Evolutionary conservation across 768 basidiomycete species (phyloP).

Genomic region (Gymnopilus junonius): DNA sequence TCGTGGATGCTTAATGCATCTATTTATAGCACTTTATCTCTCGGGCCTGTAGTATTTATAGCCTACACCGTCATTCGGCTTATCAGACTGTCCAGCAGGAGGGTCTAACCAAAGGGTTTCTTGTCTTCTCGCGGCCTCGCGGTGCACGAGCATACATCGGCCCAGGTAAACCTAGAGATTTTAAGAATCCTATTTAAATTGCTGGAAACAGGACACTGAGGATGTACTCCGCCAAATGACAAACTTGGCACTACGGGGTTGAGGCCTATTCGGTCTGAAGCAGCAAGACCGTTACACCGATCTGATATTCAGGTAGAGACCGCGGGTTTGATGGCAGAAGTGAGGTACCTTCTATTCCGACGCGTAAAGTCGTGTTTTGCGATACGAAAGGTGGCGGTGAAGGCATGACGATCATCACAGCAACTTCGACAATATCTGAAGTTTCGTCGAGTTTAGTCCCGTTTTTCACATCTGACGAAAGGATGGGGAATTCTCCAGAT

Average conservation of each 20-base stretch:
- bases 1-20: background rate
- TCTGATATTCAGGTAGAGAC: constrained; percentile 41
- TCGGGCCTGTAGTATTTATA: background rate
- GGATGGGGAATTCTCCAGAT: background rate
- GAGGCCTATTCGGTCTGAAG: constrained; percentile 27
- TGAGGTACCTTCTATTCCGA: background rate
- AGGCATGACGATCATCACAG: constrained; percentile 55
- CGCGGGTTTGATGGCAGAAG: background rate
- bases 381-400: background rate
- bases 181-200: no score
- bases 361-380: no score
- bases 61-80: background rate
- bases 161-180: no score
- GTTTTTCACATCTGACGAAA: constrained; percentile 2
- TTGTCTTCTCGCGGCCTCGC: no score
- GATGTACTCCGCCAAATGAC: no score
- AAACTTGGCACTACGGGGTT: background rate
- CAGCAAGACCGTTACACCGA: constrained; percentile 45
- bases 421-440: constrained; percentile 36
- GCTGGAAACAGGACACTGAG: no score
- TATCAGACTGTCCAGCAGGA: background rate
- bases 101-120: no score
- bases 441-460: background rate
- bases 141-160: background rate
- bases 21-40: background rate